Evolutionary conservation across 2,329 filamentous ascomycete genomes (phyloP), one percentile per base, ranked within the genome.

Genomic region (Monilinia aucupariae): DNA sequence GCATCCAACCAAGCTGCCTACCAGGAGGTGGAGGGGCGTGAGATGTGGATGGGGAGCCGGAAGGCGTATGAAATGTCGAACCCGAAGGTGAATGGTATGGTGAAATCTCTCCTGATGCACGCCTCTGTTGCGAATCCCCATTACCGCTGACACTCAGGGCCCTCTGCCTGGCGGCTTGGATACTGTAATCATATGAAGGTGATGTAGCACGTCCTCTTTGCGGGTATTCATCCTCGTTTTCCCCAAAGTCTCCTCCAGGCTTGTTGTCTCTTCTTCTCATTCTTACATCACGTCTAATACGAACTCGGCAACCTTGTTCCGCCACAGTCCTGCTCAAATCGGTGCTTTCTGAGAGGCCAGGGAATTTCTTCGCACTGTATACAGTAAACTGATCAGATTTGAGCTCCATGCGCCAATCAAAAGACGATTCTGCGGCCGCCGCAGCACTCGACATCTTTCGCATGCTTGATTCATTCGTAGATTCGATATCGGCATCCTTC

Each of bases 291-390:
- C 94, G 90, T 63, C 94, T 86, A 71, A 99, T 99, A 52, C 94
- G 89, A 34, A 99, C 94, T 69, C 93, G 91, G 76, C 94, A 97
- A 64, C 94, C 94, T 77, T 99, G 94, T 76, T 99, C 93, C 22
- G 93, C 92, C 50, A 99, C 92, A 43, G 91, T 89, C 66, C 92
- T 89, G 77, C 92, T 97, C 56, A 97, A 80, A 15, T 84, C 80
- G 0, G 94, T 99, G 78, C 92, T 97, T 75, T 94, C 91, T 51
- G 90, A 88, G 64, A 97, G 80, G 22, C 93, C 94, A 20, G 94
- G 94, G 78, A 99, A 99, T 79, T 97, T 97, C 86, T 97, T 99
- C 59, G 94, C 94, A 71, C 92, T 97, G 79, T 84, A 97, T 49
- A 97, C 94, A 55, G 85, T 87, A 75, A 99, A 97, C 0, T 90